Percentiles rank a stretch among this genome's conserved stretches.
Evolutionary conservation across 192 early-diverging fungal genomes (phyloP).

Genomic region (Coemansia umbellata): DNA sequence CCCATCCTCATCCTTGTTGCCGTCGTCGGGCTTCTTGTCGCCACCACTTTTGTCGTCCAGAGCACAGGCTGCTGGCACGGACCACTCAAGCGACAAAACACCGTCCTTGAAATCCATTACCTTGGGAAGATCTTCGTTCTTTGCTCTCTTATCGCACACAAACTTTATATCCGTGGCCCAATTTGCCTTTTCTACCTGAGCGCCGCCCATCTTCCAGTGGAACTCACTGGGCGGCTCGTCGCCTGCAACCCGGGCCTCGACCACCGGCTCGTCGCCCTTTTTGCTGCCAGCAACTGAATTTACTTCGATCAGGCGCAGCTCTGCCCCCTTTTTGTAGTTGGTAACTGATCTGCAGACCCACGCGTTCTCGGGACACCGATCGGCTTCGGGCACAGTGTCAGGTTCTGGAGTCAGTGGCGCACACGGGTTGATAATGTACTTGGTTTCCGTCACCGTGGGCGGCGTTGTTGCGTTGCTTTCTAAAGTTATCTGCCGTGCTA

Average conservation of each 20-base stretch:
- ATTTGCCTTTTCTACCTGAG: conserved; percentile 14
- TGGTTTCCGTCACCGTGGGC: conserved; percentile 34
- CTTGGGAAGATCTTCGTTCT: conserved; percentile 29
- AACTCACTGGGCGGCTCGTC: conserved; percentile 26
- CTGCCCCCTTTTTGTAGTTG: conserved; percentile 38
- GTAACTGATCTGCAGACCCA: conserved; percentile 43
- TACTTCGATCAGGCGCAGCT: conserved; percentile 38
- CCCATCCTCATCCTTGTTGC: conserved; percentile 6
- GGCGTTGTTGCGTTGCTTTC: conserved; percentile 37
- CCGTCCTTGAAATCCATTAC: conserved; percentile 24
- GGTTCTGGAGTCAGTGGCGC: conserved; percentile 19
- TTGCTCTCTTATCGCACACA: conserved; percentile 30
- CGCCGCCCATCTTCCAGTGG: conserved; percentile 47
- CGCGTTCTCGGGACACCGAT: conserved; percentile 38
- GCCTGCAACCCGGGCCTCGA: conserved; percentile 26
- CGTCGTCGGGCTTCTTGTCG: conserved; percentile 8
- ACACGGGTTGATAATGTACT: conserved; percentile 46
- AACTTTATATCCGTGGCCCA: conserved; percentile 45
- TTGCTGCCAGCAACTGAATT: conserved; percentile 21
- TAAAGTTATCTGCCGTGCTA: conserved; percentile 21
- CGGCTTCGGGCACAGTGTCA: conserved; percentile 29
- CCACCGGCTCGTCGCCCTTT: conserved; percentile 12
- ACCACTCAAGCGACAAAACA: conserved; percentile 46
- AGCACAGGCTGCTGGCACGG: conserved; percentile 40
- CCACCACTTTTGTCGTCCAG: conserved; percentile 19